Evolutionary conservation across 2,329 filamentous ascomycete genomes (phyloP).

Genomic region (Pseudohalonectria lignicola): DNA sequence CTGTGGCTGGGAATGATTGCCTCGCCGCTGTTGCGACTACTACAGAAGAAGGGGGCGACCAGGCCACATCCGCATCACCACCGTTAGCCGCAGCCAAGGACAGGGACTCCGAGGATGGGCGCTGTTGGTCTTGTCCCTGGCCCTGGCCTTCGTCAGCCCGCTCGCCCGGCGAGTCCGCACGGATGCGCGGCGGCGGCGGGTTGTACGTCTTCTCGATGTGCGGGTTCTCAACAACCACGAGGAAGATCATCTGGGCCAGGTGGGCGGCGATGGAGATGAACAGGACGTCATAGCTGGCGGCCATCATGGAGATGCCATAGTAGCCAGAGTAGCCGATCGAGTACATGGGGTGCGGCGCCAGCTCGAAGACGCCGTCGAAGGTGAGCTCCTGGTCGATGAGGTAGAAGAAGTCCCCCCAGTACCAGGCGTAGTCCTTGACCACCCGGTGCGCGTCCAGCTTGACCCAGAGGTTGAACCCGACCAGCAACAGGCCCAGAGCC

Average conservation of each 20-base stretch:
- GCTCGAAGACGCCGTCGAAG: conserved; percentile 97
- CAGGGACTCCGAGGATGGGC: not conserved
- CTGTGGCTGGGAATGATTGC: conserved; percentile 45
- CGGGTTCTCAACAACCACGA: conserved; percentile 86
- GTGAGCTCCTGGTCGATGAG: conserved; percentile 95
- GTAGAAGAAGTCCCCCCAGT: conserved; percentile 99
- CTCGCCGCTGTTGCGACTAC: conserved; percentile 20
- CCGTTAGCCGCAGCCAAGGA: not conserved
- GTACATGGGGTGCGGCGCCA: conserved; percentile 98
- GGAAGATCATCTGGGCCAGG: conserved; percentile 86
- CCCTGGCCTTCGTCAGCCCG: conserved; percentile 8
- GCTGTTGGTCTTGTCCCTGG: not conserved
- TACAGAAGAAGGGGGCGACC: no score
- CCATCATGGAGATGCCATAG: conserved; percentile 97
- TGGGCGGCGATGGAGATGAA: conserved; percentile 96
- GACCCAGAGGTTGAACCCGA: conserved; percentile 96
- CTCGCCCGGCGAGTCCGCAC: conserved; percentile 21
- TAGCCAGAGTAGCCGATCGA: conserved; percentile 96
- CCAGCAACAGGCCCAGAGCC: conserved; percentile 63
- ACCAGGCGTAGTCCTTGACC: conserved; percentile 99
- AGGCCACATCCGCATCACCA: not conserved
- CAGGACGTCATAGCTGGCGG: conserved; percentile 92
- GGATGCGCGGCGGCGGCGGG: conserved; percentile 64
- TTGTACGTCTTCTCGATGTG: conserved; percentile 99
- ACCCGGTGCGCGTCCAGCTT: conserved; percentile 96